phyloP scores from a whole-genome alignment of 257 asterid genomes.

The Fraxinus quadrangulata region DNA sequence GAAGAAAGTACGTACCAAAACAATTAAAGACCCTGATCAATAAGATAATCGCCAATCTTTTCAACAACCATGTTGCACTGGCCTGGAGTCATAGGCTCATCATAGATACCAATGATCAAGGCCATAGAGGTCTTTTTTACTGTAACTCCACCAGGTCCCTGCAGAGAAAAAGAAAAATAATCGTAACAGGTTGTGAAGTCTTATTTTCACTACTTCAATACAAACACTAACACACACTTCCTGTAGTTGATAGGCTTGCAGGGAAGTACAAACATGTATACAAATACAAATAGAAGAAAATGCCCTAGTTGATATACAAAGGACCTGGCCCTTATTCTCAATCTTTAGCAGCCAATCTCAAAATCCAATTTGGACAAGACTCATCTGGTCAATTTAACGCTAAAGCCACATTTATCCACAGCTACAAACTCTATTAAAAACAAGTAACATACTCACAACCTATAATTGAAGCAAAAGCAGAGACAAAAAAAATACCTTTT shows the following conservation, averaged over 20 bases:
- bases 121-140: constrained; percentile 67
- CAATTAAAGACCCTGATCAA: constrained; percentile 62
- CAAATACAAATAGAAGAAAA: not conserved
- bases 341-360: not conserved
- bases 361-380: not conserved
- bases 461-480: constrained; percentile 7
- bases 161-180: constrained; percentile 11
- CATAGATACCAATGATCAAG: constrained; percentile 64
- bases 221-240: not conserved
- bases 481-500: constrained; percentile 51
- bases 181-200: constrained; percentile 20
- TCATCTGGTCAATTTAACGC: not conserved
- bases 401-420: not conserved
- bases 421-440: not conserved
- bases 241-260: not conserved
- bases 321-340: not conserved
- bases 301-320: not conserved
- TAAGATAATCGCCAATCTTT: constrained; percentile 73
- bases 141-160: constrained; percentile 83
- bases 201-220: not conserved
- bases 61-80: constrained; percentile 81
- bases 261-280: not conserved
- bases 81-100: constrained; percentile 73
- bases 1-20: constrained; percentile 38
- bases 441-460: not conserved